These are phyloP conservation scores for Filobasidium uniguttulatum DNA, from an alignment of 1,284 basidiomycete species.

Conservation along the genomic window DNA sequence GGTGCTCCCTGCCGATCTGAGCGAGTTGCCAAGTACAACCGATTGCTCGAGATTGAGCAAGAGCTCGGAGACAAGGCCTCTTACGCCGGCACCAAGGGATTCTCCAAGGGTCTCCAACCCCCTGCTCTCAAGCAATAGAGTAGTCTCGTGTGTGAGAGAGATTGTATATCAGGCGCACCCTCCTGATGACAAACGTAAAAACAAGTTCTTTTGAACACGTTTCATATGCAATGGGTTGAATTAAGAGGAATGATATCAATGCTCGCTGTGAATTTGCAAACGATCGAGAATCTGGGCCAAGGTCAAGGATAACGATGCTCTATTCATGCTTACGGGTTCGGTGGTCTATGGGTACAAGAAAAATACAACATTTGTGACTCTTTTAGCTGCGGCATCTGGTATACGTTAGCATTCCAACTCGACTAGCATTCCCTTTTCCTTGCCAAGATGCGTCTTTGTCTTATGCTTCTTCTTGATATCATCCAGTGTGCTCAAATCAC, in stretches of 20 bases:
- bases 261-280: neutral
- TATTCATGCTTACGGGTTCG: too few species aligned
- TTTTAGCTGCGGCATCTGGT: too few species aligned
- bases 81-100: slow-evolving; percentile 64
- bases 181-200: too few species aligned
- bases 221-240: too few species aligned
- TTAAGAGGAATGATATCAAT: too few species aligned
- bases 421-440: slow-evolving; percentile 2
- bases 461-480: neutral
- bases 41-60: slow-evolving; percentile 78
- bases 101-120: slow-evolving; percentile 57
- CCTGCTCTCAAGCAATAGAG: slow-evolving; percentile 46
- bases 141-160: too few species aligned
- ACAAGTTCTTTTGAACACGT: too few species aligned
- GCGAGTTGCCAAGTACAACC: slow-evolving; percentile 64
- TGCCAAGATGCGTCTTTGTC: neutral
- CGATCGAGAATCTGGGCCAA: neutral
- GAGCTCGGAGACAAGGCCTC: slow-evolving; percentile 51
- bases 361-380: too few species aligned
- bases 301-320: too few species aligned
- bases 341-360: too few species aligned
- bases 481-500: slow-evolving; percentile 17
- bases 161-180: too few species aligned
- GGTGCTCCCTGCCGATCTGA: slow-evolving; percentile 88
- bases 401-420: slow-evolving; percentile 2